Evolutionary conservation across 139 green algal genomes (phyloP), one percentile per base, ranked within the genome.

Genomic region (Diplosphaera chodatii): DNA sequence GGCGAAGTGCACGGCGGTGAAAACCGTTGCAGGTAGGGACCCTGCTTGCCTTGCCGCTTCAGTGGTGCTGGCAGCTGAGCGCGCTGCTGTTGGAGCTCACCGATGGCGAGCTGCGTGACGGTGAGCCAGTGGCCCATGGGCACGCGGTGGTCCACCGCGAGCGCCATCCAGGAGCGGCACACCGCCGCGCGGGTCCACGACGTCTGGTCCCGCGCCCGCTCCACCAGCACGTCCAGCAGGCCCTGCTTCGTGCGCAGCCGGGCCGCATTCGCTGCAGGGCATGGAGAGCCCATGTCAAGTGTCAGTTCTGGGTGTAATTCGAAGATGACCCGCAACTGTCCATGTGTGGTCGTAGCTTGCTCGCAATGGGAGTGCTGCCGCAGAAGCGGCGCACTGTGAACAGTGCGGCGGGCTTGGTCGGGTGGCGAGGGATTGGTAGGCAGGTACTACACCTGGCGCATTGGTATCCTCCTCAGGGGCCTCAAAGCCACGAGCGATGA

Each of bases 141-240:
- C 2, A 88, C 62, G 32, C 72, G 70, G 69, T 70, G 59, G 70
- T 80, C 55, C 69, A 90, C 86, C 4, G 85, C 90, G 64, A 97
- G 84, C 63, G 77, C 76, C 23, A 70, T 77, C 91, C 91, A 96
- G 4, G 87, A 88, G 65, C 91, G 78, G 73, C 94, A 68, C 23
- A 89, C 82, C 10, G 74, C 63, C 13, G 75, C 74, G 20, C 90
- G 77, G 16, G 83, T 88, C 78, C 85, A 95, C 32, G 87, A 85
- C 55, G 63, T 87, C 32, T 74, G 33, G 72, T 96, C 89, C 23
- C 82, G 71, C 29, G 77, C 79, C 33, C 91, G 80, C 48, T 92
- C 86, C 40, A 84, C 64, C 32, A 96, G 78, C 28, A 88, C 68
- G 22, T 89, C 85, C 71, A 96, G 82, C 68, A 96, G 79, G 18